These are phyloP conservation scores for Udeniomyces megalosporus DNA, from an alignment of 768 basidiomycete species.

Conservation along the genomic window DNA sequence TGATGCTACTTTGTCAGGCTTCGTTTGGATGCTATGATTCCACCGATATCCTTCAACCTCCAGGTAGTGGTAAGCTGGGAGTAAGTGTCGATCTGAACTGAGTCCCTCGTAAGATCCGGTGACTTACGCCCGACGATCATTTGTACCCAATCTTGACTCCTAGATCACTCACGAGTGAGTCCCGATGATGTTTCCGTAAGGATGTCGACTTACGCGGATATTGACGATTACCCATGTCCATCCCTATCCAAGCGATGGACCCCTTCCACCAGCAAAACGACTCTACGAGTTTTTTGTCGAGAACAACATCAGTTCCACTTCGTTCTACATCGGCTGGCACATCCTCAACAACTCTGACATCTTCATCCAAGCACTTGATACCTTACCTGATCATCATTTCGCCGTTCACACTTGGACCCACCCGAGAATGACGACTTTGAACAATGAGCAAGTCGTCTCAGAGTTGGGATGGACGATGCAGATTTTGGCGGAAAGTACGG, in stretches of 20 bases:
- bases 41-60: slow-evolving; percentile 61
- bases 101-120: too few relatives aligned
- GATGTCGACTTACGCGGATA: too few relatives aligned
- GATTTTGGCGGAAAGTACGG: slow-evolving; percentile 64
- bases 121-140: too few relatives aligned
- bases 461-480: slow-evolving; percentile 35
- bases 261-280: slow-evolving; percentile 33
- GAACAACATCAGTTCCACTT: slow-evolving; percentile 38
- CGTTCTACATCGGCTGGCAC: slow-evolving; percentile 53
- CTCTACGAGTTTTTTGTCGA: slow-evolving; percentile 51
- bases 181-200: too few relatives aligned
- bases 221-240: too few relatives aligned
- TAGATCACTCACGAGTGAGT: too few relatives aligned
- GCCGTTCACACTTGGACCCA: slow-evolving; percentile 16
- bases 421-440: slow-evolving; percentile 29
- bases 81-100: too few relatives aligned
- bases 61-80: slow-evolving; percentile 35
- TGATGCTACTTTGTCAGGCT: too few relatives aligned
- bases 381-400: not conserved
- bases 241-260: slow-evolving; percentile 41
- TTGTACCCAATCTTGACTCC: too few relatives aligned
- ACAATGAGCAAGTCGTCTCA: slow-evolving; percentile 50
- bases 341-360: slow-evolving; percentile 38
- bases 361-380: not conserved
- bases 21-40: slow-evolving; percentile 11